Base-by-base conservation (phyloP, 2,329 filamentous ascomycete species). In the Fusarium liriodendri region DNA sequence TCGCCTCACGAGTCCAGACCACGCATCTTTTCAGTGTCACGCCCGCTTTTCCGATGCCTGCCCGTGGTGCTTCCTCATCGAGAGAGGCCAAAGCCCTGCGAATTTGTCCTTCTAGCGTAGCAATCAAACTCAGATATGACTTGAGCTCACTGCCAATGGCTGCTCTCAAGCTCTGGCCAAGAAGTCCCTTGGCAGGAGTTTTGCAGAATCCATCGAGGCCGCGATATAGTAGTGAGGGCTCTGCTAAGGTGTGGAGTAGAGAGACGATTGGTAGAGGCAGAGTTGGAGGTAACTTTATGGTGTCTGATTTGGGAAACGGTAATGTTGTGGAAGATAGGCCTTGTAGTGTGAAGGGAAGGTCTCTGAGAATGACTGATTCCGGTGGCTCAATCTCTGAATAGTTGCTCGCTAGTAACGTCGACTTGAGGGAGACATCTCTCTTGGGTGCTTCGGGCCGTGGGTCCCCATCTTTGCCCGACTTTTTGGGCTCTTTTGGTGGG, bases 1-100 rank as follows among this genome's bases (percentile, higher is more conserved):
- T 99, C 8, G 97, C 95, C 82, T 99, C 97, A 76, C 96, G 91
- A 10, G 95, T 98, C 97, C 97, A 99, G 27, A 99, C 93, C 4
- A 99, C 93, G 78, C 96, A 98, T 80, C 97, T 89, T 82, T 98
- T 98, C 60, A 99, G 85, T 0, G 97, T 99, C 16, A 99, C 96
- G 2, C 95, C 95, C 1, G 94, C 92, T 77, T 95, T 97, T 7
- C 94, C 93, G 62, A 97, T 91, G 2, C 93, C 92, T 52, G 90
- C 89, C 55, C 92, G 88, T 3, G 93, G 90, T 5, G 89, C 89
- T 2, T 86, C 85, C 61, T 93, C 90, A 72, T 94, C 91, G n/a
- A 97, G 85, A 9, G 92, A 90, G 6, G 92, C 88, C 58, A 98
- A 84, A 1, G 95, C 95, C 71, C 94, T 89, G 67, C 96, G 90